Base-by-base conservation (phyloP, 2,329 filamentous ascomycete genomes). In the Drechslerella dactyloides region DNA sequence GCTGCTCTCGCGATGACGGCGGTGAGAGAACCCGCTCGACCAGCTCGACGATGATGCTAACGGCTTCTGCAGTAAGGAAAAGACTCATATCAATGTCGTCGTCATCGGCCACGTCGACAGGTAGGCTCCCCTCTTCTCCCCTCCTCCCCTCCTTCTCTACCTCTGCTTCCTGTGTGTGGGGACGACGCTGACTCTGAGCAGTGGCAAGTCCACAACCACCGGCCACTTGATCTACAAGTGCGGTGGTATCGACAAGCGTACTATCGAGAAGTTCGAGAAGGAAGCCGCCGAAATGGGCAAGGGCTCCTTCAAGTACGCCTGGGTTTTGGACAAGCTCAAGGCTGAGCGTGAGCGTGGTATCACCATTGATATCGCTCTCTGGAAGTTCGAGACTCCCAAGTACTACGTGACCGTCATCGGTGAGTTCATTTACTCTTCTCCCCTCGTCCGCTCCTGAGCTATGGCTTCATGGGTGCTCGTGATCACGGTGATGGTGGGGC, bases 191-290 rank as follows among this genome's bases (percentile, higher is more conserved):
- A 53, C 59, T 59, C 68, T 78, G 76, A 24, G 44, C 53, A 96
- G 92, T 84, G 93, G 93, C 86, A 97, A 97, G 89, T 96, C 93
- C 79, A 97, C 93, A 83, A 97, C 93, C 83, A 90, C 89, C 79
- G 87, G 89, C 83, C 89, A 93, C 87, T 89, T 99, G 89, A 97
- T 99, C 90, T 97, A 97, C 92, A 93, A 99, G 90, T 97, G 94
- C 87, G 94, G 94, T 90, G 94, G 94, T 91, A 99, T 97, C 82
- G 94, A 99, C 91, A 92, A 93, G 88, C 93, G 94, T 92, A 97
- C 93, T 84, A 99, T 99, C 83, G 94, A 99, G 90, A 99, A 99
- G 90, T 99, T 99, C 89, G 94, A 99, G 93, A 99, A 99, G 92
- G 93, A 97, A 93, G 94, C 94, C 81, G 92, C 93, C 84, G 92